Base-by-base conservation (phyloP, 2,329 filamentous ascomycete species). In the Microsporum canis region DNA sequence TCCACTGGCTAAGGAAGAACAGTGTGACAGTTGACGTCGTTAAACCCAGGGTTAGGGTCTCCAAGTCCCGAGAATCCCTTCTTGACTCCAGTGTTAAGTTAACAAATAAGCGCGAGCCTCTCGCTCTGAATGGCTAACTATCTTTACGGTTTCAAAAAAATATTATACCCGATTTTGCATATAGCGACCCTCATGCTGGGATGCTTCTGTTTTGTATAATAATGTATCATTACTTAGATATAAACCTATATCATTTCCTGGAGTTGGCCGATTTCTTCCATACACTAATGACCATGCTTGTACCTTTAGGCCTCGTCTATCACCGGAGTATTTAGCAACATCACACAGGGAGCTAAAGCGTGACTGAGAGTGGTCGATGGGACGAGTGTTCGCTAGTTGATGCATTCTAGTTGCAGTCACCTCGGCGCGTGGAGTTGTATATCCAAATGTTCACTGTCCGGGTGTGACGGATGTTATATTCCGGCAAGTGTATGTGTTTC, bases 1-100 rank as follows among this genome's bases (percentile, higher is more conserved):
- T 43, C 53, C 17, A 38, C 14, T 57, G 57, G 34, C 27, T 71
- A 60, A 61, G 73, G 51, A 64, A 73, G 43, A 71, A 74, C 60
- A 67, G 69, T 29, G 71, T 76, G 10, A 59, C 66, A 7, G 65
- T 76, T n/a, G 27, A 53, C 12, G n/a, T 69, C 69, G 23, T 47
- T 14, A 45, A 58, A 38, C 5, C n/a, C 7, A 8, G 23, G 17
- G 33, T 43, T n/a, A 43, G 39, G 14, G 27, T 34, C 8, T 34
- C 23, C 17, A 62, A 72, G 38, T 60, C 63, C 41, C 60, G 64
- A 43, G 39, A 23, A 23, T 23, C 34, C 39, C 39, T 14, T 5
- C 39, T 14, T 12, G n/a, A 43, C 4, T 14, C 39, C 39, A 43
- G 8, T n/a, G 33, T 29, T 12, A 53, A 8, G 2, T 5, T 8